Base-by-base conservation (phyloP, 352 stramenopile genomes). In the Phytophthora tubulina region DNA sequence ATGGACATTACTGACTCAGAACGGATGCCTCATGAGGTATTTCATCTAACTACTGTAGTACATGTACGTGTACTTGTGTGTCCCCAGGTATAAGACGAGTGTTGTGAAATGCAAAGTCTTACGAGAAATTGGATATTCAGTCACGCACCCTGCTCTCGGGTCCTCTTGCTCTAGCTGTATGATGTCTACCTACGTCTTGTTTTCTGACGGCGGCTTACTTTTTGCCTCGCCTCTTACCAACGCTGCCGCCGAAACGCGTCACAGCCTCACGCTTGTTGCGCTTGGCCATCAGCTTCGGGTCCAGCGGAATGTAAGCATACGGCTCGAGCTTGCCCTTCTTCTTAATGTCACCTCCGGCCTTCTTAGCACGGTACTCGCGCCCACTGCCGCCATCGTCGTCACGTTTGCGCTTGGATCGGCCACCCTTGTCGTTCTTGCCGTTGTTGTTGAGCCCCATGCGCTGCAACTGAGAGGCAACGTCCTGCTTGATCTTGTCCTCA, bases 301-400 rank as follows among this genome's bases (percentile, higher is more conserved):
- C 95, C 49, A 99, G 81, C 57, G 96, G 97, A 66, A 99, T 98
- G 85, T 98, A 99, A 8, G 97, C 97, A 78, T 99, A 99, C 56
- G 97, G 97, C 74, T 99, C 96, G 33, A 98, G 94, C 81, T 99
- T 99, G 76, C 92, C 93, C 90, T 99, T 98, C 76, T 97, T 98
- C 83, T 97, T 98, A 32, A 98, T 87, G 79, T 99, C 97, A 55
- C 97, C 97, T 27, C 95, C 94, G 15, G 97, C 95, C 82, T 99
- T 99, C 85, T 98, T 99, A 0, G 90, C 89, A 36, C 96, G 95
- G 82, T 98, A 99, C 53, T 97, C 89, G 52, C 93, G 86, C 42
- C 97, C 97, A 27, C 86, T 86, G 17, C 36, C 36, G 57, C 73
- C 71, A 38, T 88, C 75, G 33, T 87, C 82, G 48, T 94, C 89